Evolutionary conservation across 1,284 basidiomycete species (phyloP), one percentile per base, ranked within the genome.

Genomic region (Ustilago cynodontis): DNA sequence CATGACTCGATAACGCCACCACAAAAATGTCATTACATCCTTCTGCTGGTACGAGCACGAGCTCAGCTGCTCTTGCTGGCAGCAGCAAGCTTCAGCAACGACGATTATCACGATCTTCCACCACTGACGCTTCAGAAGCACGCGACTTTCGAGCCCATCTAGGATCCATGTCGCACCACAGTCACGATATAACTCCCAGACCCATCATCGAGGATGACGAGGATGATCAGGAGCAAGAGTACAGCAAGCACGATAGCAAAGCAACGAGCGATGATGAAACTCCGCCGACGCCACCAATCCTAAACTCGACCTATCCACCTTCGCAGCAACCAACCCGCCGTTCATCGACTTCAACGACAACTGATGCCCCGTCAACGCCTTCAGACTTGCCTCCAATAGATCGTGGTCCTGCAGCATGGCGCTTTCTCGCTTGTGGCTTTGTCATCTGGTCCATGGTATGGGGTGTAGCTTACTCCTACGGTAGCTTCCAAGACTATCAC

Each of bases 401-500:
- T 53, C 22, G 41, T 5, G 61, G 67, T 28, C 13, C 61, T 18
- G 67, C 67, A 39, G 70, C 70, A 26, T 72, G 61, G 57, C 52
- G 57, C 6, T 78, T 78, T 33, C 16, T 77, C 2, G 29, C 37
- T 9, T 60, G 58, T 18, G 59, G 59, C 3, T 73, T 69, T 33
- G 41, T 60, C 18, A 63, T 73, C 29, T 69, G 68, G 65, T 59
- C 72, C 45, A 71, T 77, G 63, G 71, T 74, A 11, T 77, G 75
- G 75, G 78, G 78, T 10, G 49, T 65, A 33, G 59, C 68, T 29
- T 75, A 80, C 62, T 67, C 78, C 2, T 84, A 78, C 53, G 82
- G 83, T 29, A 64, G 71, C 54, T 84, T 78, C 39, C 81, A 83
- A 37, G 74, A 80, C 43, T 85, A 80, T 59, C 82, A 82, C 69